Conservation (phyloP, 768 basidiomycete genomes). For the Leccinum longicurvipes region DNA sequence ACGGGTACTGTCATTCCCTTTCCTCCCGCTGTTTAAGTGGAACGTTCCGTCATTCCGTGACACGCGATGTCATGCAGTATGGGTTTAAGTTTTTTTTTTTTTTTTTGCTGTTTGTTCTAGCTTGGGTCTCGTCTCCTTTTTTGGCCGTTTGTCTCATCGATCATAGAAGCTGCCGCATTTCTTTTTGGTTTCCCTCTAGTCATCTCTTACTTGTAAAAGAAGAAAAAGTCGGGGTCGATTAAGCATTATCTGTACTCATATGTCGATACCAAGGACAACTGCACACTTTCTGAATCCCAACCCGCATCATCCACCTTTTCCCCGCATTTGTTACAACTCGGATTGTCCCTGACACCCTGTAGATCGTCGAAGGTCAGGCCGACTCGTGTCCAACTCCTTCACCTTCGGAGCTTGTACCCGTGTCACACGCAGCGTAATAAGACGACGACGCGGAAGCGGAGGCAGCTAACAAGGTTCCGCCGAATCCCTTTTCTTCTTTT, state of each 20-base stretch:
- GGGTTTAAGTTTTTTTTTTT: slow-evolving; percentile 23
- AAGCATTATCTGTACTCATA: slow-evolving; percentile 37
- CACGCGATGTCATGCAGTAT: slow-evolving; percentile 18
- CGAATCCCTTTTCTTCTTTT: slow-evolving; percentile 64
- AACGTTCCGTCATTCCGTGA: slow-evolving; percentile 21
- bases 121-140: slow-evolving; percentile 19
- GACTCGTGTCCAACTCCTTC: slow-evolving; percentile 19
- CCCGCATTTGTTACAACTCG: slow-evolving; percentile 46
- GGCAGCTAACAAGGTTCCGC: slow-evolving; percentile 66
- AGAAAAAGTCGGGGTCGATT: slow-evolving; percentile 21
- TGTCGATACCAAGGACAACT: slow-evolving; percentile 26
- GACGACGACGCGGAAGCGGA: slow-evolving; percentile 14
- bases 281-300: slow-evolving; percentile 8
- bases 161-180: slow-evolving; percentile 28
- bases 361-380: slow-evolving; percentile 48
- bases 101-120: slow-evolving; percentile 13
- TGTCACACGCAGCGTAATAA: slow-evolving; percentile 27
- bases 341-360: slow-evolving; percentile 55
- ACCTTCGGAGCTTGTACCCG: slow-evolving; percentile 34
- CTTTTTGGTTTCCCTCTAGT: slow-evolving; percentile 3
- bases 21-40: slow-evolving; percentile 24
- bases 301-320: slow-evolving; percentile 23
- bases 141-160: slow-evolving; percentile 28
- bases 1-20: slow-evolving; percentile 20
- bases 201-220: slow-evolving; percentile 22